Base-by-base conservation (phyloP, 108 stramenopile species). In the Cyclotella atomus region DNA sequence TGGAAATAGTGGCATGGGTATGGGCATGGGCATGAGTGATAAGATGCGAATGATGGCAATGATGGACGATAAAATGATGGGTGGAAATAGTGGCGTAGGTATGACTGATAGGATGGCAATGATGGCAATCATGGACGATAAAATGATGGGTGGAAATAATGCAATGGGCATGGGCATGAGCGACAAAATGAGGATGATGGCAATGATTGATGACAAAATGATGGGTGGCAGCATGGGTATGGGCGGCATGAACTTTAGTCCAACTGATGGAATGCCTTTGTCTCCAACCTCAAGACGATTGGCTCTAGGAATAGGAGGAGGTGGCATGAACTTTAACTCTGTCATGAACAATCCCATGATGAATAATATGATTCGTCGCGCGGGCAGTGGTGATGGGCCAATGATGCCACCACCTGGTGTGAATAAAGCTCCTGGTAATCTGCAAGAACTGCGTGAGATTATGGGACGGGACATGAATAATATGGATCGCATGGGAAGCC, bases 401-500 rank as follows among this genome's bases (percentile, higher is more conserved):
- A n/a, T n/a, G n/a, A n/a, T n/a, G n/a, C n/a, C n/a, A n/a, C n/a
- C n/a, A n/a, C n/a, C n/a, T n/a, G n/a, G n/a, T n/a, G n/a, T n/a
- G n/a, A n/a, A n/a, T n/a, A n/a, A n/a, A n/a, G n/a, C n/a, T n/a
- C 38, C 38, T 41, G 38, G 38, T 41, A 41, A 41, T 41, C 12
- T 41, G 38, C 38, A 41, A 12, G 38, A 41, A 41, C 6, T 41
- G 47, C 10, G 47, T 4, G 19, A 49, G 3, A 49, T 49, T 9
- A 49, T 19, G 47, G 47, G 47, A 19, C 3, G 47, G 47, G 47
- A 49, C 19, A 49, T 49, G 47, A 19, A n/a, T 19, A 49, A n/a
- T 23, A 56, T 56, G 55, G 55, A 56, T 56, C 55, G 25, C 6
- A 56, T 56, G 55, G 55, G 29, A 7, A 41, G 12, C 38, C 9